These are phyloP conservation scores for Raffaelea albimanens DNA, from an alignment of 2,329 filamentous ascomycete species.

Conservation along the genomic window DNA sequence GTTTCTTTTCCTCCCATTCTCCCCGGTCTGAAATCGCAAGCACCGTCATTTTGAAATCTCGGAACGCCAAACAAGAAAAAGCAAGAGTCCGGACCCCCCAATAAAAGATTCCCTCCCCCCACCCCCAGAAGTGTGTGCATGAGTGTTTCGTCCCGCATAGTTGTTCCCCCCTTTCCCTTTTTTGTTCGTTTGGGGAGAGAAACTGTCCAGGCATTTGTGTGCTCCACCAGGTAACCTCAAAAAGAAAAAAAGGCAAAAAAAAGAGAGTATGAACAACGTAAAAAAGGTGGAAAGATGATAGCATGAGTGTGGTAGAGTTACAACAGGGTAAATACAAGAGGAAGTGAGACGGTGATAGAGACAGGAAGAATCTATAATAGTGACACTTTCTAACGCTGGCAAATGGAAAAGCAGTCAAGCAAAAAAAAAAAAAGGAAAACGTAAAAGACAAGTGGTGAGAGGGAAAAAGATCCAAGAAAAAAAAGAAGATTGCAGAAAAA, in stretches of 20 bases:
- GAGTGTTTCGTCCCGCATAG: too few species aligned
- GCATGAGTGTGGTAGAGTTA: too few species aligned
- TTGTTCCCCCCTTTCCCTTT: too few species aligned
- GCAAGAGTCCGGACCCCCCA: neutral
- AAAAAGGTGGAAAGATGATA: neutral
- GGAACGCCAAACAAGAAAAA: conserved; percentile 2
- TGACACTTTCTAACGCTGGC: too few species aligned
- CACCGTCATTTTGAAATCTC: conserved; percentile 5
- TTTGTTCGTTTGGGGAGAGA: neutral
- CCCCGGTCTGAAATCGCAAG: neutral
- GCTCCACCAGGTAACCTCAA: too few species aligned
- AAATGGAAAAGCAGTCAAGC: conserved; percentile 8
- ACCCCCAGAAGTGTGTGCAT: too few species aligned
- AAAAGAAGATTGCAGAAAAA: too few species aligned
- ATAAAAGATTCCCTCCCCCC: too few species aligned
- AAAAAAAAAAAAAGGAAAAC: conserved; percentile 13
- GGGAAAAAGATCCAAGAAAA: conserved; percentile 14
- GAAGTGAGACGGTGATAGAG: too few species aligned
- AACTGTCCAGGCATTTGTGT: neutral
- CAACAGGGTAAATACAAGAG: too few species aligned
- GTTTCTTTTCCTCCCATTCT: neutral
- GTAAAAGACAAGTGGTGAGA: too few species aligned
- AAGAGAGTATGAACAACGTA: neutral
- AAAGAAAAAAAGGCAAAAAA: conserved; percentile 5
- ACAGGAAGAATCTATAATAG: too few species aligned